Percentiles rank a stretch among this genome's conserved stretches.
These are phyloP conservation scores for Chaetomiaceae sp. DNA, from an alignment of 2,329 filamentous ascomycete species.

Conservation along the genomic window DNA sequence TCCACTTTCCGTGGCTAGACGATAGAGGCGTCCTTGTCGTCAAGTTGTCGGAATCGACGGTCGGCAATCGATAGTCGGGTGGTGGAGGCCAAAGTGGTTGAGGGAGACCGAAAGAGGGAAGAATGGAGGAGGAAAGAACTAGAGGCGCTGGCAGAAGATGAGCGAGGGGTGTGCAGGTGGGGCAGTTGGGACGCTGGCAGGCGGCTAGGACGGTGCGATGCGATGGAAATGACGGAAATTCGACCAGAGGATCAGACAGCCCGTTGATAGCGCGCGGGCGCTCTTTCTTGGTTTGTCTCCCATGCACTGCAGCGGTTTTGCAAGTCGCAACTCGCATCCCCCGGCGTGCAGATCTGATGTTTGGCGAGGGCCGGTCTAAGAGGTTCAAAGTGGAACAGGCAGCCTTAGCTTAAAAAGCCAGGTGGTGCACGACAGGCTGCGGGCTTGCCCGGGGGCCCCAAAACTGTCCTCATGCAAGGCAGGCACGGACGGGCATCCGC, in stretches of 20 bases:
- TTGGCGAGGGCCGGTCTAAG: not conserved
- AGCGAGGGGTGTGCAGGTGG: not conserved
- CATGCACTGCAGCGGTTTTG: not conserved
- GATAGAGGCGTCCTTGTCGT: too few relatives aligned
- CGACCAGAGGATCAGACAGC: too few relatives aligned
- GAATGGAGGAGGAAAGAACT: not conserved
- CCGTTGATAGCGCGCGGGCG: too few relatives aligned
- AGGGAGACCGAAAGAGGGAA: not conserved
- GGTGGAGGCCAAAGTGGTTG: slow-evolving; percentile 1
- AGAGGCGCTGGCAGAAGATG: too few relatives aligned
- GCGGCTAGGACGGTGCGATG: not conserved
- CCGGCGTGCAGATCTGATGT: not conserved
- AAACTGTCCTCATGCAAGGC: slow-evolving; percentile 6
- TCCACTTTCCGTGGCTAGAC: slow-evolving; percentile 4
- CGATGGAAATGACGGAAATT: not conserved
- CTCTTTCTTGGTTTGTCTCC: not conserved
- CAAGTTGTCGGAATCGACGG: too few relatives aligned
- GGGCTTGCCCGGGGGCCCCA: slow-evolving; percentile 7
- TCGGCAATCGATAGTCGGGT: too few relatives aligned
- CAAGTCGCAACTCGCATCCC: not conserved
- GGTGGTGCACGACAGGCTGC: slow-evolving; percentile 12
- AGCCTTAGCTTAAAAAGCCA: not conserved
- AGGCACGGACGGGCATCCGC: slow-evolving; percentile 2
- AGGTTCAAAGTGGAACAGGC: slow-evolving; percentile 6
- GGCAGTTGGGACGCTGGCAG: not conserved